phyloP scores from a whole-genome alignment of 805 yeast species.

The Starmerella vitae region DNA sequence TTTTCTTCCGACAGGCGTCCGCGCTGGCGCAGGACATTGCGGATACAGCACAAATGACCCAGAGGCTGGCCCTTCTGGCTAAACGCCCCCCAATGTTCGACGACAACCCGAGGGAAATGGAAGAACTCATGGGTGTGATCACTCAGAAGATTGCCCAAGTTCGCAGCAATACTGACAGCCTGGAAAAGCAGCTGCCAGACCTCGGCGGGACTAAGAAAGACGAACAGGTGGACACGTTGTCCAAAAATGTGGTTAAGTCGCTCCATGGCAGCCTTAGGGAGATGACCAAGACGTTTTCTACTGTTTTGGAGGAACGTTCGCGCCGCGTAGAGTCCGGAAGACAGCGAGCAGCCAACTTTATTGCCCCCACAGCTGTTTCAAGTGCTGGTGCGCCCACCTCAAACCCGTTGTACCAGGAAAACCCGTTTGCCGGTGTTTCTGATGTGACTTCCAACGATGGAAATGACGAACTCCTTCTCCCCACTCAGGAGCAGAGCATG shows the following conservation, averaged over 20 bases:
- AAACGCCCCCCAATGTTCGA: slow-evolving; percentile 83
- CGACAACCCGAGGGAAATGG: slow-evolving; percentile 86
- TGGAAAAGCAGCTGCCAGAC: slow-evolving; percentile 40
- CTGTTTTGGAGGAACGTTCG: slow-evolving; percentile 79
- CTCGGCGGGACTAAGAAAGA: slow-evolving; percentile 25
- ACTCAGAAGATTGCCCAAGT: slow-evolving; percentile 74
- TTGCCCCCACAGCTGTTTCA: slow-evolving; percentile 33
- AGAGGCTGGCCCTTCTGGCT: slow-evolving; percentile 72
- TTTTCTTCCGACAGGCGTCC: slow-evolving; percentile 60
- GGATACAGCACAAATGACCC: slow-evolving; percentile 65
- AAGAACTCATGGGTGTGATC: slow-evolving; percentile 73
- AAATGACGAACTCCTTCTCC: slow-evolving; percentile 45
- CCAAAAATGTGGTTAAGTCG: slow-evolving; percentile 73
- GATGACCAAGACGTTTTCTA: slow-evolving; percentile 81
- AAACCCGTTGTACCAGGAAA: slow-evolving; percentile 28
- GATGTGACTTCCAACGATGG: slow-evolving; percentile 27
- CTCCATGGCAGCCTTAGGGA: slow-evolving; percentile 83
- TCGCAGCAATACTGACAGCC: slow-evolving; percentile 51
- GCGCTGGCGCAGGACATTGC: slow-evolving; percentile 79
- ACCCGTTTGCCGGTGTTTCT: slow-evolving; percentile 23
- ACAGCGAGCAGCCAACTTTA: slow-evolving; percentile 70
- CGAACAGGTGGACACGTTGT: slow-evolving; percentile 54
- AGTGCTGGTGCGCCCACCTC: slow-evolving; percentile 18
- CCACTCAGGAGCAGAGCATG: slow-evolving; percentile 74
- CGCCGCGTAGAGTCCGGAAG: slow-evolving; percentile 67